Evolutionary conservation across 179 eudicot genomes (phyloP).

Genomic region (Spergularia azorica): DNA sequence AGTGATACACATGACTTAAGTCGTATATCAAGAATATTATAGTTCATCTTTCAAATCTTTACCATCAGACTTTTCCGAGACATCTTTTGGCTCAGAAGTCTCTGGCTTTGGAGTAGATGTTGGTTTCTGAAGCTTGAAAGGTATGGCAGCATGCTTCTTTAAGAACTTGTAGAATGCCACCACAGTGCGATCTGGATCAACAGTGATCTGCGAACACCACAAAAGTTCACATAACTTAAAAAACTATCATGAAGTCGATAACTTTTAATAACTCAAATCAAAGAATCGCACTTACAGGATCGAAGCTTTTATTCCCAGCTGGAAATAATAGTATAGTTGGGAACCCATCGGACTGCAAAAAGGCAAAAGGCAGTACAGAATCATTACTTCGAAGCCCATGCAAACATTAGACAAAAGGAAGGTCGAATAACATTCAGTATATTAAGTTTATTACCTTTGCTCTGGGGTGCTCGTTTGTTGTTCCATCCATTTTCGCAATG

Average conservation of each 20-base stretch:
- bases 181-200: conserved; percentile 58
- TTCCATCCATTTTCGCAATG: conserved; percentile 94
- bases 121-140: conserved; percentile 73
- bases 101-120: conserved; percentile 26
- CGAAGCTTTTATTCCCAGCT: conserved; percentile 87
- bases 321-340: conserved; percentile 87
- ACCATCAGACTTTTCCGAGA: conserved; percentile 26
- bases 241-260: neutral
- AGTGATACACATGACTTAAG: conserved; percentile 26
- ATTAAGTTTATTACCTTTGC: conserved; percentile 57
- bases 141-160: conserved; percentile 73
- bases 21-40: conserved; percentile 17
- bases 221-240: neutral
- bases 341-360: conserved; percentile 73
- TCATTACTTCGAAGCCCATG: neutral
- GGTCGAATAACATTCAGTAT: neutral
- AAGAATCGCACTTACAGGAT: conserved; percentile 54
- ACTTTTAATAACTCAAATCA: conserved; percentile 28
- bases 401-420: neutral
- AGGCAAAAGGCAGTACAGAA: conserved; percentile 16
- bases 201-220: conserved; percentile 44
- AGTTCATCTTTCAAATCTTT: conserved; percentile 60
- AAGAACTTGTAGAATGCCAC: conserved; percentile 76
- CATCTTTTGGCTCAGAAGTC: conserved; percentile 15
- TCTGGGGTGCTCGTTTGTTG: conserved; percentile 86